Base-by-base conservation (phyloP, 116 monocot genomes). In the Cymodocea nodosa region DNA sequence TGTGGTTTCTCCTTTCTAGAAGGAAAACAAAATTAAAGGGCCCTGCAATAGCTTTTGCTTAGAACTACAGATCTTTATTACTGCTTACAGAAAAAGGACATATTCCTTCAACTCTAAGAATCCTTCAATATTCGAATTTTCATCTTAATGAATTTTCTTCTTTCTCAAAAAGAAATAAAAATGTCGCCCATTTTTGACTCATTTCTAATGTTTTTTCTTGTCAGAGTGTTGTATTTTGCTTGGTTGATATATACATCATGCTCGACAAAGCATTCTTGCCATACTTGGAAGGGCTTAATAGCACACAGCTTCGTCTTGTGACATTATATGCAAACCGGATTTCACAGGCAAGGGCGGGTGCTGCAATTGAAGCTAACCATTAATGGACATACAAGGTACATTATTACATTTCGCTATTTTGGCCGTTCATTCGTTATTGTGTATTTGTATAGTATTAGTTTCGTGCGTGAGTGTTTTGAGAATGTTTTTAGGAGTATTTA, bases 241-340 rank as follows among this genome's bases (percentile, higher is more conserved):
- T 97, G 72, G 97, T 97, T 80, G 97, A 97, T 70, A 91, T 97
- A 35, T 90, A 97, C 68, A 97, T 97, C 61, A 83, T 91, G 83
- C 97, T 97, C 51, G 97, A 85, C 53, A 88, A 97, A 51, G 72
- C 83, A 40, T 97, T 97, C 67, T 73, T 85, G 63, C 97, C 97
- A 16, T 81, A 91, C 56, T 71, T 97, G 68, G 88, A 97, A 65
- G 87, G 87, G 20, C 86, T 97, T 12, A 97, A 68, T 73, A 91
- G 90, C 83, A 97, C 97, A 0, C 97, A 97, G 68, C 64, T 97
- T 59, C 79, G 87, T 23, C 70, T 97, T 13, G 91, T 97, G 19
- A 97, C 97, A 14, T 85, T 97, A 54, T 97, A 97, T 69, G 88
- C 91, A 62, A 97, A 88, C 68, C 74, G 91, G 67, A 97, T 97